Base-by-base conservation (phyloP, 208 protist species). In the Tritrichomonas foetus region DNA sequence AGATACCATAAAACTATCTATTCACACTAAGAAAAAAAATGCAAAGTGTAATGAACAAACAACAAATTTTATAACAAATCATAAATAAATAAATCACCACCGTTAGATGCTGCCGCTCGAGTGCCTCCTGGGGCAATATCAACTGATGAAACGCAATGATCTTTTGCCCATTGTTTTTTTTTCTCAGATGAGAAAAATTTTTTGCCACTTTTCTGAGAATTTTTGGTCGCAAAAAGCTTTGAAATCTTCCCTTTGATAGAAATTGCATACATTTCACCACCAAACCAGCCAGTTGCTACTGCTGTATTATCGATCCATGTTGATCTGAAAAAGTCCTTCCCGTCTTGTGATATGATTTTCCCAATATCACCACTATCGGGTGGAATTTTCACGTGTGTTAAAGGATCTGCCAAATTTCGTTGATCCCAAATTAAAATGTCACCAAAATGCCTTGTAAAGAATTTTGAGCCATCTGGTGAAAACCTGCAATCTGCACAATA, bases 391-490 rank as follows among this genome's bases (percentile, higher is more conserved):
- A 57, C 44, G 11, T 9, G 3, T 33, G 39, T 39, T 3, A 89
- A 14, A 27, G 78, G 78, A 5, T 89, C 78, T 57, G 20, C 39
- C 3, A 57, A 22, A 27, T 89, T 89, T 61, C 78, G 25, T 33
- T 27, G 14, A 20, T 89, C 78, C 78, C 78, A 89, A 16, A 89
- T 44, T 3, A 89, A 33, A 20, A 89, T 41, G 27, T 89, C 47
- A 16, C 41, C 20, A 8, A 47, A 47, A 57, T 57, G 41, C 3
- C 78, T 3, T 11, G 78, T 39, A 33, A 89, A 89, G 14, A 89
- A 57, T 27, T 89, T 57, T 53, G 47, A 27, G 53, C 78, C 78
- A 57, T 89, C 78, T 16, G 78, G 78, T 27, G 78, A 89, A 89
- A 39, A 89, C 16, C 44, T 53, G 47, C 78, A 89, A 47, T 89